These are phyloP conservation scores for Cutaneotrichosporon arboriforme DNA, from an alignment of 1,284 basidiomycete genomes.

Conservation along the genomic window DNA sequence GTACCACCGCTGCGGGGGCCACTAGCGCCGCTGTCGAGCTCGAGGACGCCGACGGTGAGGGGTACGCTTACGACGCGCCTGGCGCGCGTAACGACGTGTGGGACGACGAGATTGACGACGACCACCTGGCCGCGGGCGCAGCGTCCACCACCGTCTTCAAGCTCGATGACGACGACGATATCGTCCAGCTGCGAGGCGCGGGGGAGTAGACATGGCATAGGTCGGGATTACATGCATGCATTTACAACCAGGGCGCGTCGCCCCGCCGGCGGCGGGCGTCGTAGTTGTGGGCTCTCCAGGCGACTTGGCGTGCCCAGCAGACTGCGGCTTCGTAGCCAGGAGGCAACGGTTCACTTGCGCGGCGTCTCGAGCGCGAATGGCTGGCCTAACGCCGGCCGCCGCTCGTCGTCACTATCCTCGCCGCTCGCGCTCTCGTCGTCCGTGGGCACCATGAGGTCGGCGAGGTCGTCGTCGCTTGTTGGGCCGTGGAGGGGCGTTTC, in stretches of 20 bases:
- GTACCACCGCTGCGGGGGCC: slow-evolving; percentile 4
- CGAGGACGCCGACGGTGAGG: slow-evolving; percentile 2
- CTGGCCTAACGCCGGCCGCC: neutral
- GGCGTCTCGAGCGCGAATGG: slow-evolving; percentile 28
- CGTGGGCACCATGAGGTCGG: slow-evolving; percentile 41
- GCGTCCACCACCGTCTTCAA: slow-evolving; percentile 1
- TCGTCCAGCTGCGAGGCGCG: neutral
- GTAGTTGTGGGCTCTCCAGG: too few relatives aligned
- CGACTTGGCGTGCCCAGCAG: too few relatives aligned
- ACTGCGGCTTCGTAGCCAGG: too few relatives aligned
- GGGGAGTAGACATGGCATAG: neutral
- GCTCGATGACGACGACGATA: slow-evolving; percentile 5
- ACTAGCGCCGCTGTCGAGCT: slow-evolving; percentile 8
- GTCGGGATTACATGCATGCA: too few relatives aligned
- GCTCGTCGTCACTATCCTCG: slow-evolving; percentile 1
- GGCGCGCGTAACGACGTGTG: slow-evolving; percentile 21
- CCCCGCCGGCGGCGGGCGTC: too few relatives aligned
- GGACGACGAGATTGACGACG: slow-evolving; percentile 26
- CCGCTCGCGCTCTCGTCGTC: slow-evolving; percentile 32
- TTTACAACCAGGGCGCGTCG: too few relatives aligned
- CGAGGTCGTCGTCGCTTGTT: slow-evolving; percentile 27
- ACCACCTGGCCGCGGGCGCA: neutral
- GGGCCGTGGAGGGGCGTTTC: slow-evolving; percentile 6
- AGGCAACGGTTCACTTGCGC: neutral
- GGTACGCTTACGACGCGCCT: neutral